Conservation (phyloP, 805 yeast species). For the Clavispora phyllophila region DNA sequence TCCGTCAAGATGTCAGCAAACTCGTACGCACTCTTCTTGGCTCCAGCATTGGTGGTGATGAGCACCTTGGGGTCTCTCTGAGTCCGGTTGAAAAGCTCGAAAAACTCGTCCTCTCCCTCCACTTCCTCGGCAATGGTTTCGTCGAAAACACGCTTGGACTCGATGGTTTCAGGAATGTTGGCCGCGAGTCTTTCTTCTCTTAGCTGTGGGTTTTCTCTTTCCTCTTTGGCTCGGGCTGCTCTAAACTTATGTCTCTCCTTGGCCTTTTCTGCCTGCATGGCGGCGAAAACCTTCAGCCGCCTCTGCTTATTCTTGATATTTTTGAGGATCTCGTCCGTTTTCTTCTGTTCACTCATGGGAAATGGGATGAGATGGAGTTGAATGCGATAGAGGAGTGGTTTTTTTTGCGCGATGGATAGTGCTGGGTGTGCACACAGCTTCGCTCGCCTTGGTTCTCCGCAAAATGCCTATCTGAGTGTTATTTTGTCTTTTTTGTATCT, state of each 20-base stretch:
- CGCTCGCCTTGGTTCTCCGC: too few species aligned
- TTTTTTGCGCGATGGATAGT: background rate
- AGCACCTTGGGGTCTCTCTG: slow-evolving; percentile 75
- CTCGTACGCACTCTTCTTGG: slow-evolving; percentile 81
- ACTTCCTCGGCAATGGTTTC: slow-evolving; percentile 67
- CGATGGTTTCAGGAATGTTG: slow-evolving; percentile 80
- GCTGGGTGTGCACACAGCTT: background rate
- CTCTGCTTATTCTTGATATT: slow-evolving; percentile 69
- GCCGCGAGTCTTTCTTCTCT: slow-evolving; percentile 72
- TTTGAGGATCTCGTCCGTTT: slow-evolving; percentile 19
- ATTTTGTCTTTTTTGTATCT: too few species aligned
- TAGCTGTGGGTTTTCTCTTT: slow-evolving; percentile 74
- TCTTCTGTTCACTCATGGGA: slow-evolving; percentile 3
- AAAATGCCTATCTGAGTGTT: too few species aligned
- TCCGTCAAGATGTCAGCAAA: slow-evolving; percentile 85
- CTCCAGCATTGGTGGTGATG: slow-evolving; percentile 82
- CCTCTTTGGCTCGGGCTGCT: slow-evolving; percentile 82
- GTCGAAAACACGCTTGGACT: slow-evolving; percentile 77
- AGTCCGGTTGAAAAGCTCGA: slow-evolving; percentile 16
- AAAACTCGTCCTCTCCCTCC: slow-evolving; percentile 64
- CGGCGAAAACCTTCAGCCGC: slow-evolving; percentile 73
- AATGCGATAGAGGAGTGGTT: background rate
- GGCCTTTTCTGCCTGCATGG: slow-evolving; percentile 66
- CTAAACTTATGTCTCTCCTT: slow-evolving; percentile 74
- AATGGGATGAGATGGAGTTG: slow-evolving; percentile 1